A percentile compares a stretch with the other conserved stretches of the same genome.
These are phyloP conservation scores for Malus hybrid DNA, from an alignment of 331 rosid genomes.

Conservation along the genomic window DNA sequence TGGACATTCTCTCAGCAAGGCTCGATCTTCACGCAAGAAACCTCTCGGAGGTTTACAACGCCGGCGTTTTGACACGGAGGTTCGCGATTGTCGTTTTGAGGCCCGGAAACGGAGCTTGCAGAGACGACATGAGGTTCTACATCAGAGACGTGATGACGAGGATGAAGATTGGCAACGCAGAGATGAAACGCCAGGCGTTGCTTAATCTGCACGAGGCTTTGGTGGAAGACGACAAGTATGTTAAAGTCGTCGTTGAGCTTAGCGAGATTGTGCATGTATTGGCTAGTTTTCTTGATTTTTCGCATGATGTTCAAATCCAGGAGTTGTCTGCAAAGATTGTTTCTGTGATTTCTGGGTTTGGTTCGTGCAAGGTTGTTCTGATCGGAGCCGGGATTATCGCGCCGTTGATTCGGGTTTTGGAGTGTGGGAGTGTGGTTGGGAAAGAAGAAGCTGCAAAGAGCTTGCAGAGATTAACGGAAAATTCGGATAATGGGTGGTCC, in stretches of 20 bases:
- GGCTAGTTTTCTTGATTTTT: slow-evolving; percentile 46
- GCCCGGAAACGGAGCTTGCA: slow-evolving; percentile 63
- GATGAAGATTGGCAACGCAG: slow-evolving; percentile 65
- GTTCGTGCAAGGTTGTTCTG: too few species aligned
- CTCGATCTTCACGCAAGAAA: slow-evolving; percentile 45
- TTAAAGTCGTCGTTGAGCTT: slow-evolving; percentile 45
- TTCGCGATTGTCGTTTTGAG: slow-evolving; percentile 64
- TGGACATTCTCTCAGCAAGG: slow-evolving; percentile 52
- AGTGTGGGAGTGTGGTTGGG: too few species aligned
- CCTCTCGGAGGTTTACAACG: slow-evolving; percentile 42
- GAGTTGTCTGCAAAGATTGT: slow-evolving; percentile 39
- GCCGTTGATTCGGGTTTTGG: too few species aligned
- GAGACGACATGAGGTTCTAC: slow-evolving; percentile 83
- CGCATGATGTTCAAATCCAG: slow-evolving; percentile 43
- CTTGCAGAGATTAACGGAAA: slow-evolving; percentile 48
- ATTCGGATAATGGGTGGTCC: slow-evolving; percentile 63
- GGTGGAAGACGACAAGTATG: slow-evolving; percentile 63
- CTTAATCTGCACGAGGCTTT: slow-evolving; percentile 37
- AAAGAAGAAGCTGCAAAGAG: slow-evolving; percentile 42
- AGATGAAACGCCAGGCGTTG: slow-evolving; percentile 63
- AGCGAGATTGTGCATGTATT: slow-evolving; percentile 43
- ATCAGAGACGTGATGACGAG: slow-evolving; percentile 62
- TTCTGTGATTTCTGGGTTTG: neutral
- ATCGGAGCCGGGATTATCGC: too few species aligned
- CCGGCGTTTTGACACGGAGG: slow-evolving; percentile 41